phyloP scores from a whole-genome alignment of 192 early-diverging fungal genomes.

The Coemansia sp. region DNA sequence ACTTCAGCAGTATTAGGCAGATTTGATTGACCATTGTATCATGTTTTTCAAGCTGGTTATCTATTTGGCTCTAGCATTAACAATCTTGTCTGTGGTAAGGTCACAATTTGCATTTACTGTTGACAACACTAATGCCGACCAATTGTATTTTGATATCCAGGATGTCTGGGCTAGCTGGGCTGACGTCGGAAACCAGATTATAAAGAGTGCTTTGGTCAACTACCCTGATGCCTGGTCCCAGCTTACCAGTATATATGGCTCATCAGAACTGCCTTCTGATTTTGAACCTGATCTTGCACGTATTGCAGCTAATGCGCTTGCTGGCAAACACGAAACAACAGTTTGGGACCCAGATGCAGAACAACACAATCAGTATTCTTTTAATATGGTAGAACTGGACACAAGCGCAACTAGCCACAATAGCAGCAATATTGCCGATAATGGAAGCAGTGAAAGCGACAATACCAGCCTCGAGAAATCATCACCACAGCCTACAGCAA shows the following conservation, averaged over 20 bases:
- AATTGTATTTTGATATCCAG: conserved; percentile 32
- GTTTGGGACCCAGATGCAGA: conserved; percentile 29
- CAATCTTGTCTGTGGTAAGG: neutral
- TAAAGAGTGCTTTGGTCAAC: conserved; percentile 14
- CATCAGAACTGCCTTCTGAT: conserved; percentile 9
- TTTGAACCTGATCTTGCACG: conserved; percentile 16
- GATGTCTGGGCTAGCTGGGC: conserved; percentile 37
- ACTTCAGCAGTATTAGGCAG: no score
- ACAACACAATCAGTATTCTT: conserved; percentile 14
- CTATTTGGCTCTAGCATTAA: no score
- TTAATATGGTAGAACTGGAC: conserved; percentile 1
- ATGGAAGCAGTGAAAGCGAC: no score
- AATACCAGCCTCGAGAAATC: no score
- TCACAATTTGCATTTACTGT: conserved; percentile 36
- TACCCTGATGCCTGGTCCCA: conserved; percentile 29
- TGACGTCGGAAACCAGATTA: conserved; percentile 21
- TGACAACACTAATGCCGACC: conserved; percentile 17
- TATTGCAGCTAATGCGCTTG: conserved; percentile 21
- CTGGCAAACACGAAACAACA: conserved; percentile 9
- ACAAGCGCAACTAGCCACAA: neutral
- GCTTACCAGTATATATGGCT: conserved; percentile 26
- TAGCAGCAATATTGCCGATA: no score
- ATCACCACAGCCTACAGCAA: no score
- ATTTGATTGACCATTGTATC: no score
- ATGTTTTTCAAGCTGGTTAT: no score